Conservation (phyloP, 306 rosid species). For the Begonia peltatifolia region DNA sequence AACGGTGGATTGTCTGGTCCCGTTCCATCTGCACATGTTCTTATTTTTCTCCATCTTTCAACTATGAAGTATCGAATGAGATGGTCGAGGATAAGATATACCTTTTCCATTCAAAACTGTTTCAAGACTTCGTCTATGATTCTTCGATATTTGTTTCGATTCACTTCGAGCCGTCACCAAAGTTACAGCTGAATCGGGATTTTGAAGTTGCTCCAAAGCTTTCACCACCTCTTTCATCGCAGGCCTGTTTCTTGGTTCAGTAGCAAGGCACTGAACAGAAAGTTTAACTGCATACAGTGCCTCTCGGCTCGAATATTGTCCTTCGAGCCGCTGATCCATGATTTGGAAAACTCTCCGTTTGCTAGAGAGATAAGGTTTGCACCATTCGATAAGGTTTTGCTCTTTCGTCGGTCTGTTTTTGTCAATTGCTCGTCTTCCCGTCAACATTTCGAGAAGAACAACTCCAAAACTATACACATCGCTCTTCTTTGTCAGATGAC, state of each 20-base stretch:
- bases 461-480: conserved; percentile 93
- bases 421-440: conserved; percentile 79
- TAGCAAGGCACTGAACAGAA: conserved; percentile 52
- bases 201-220: conserved; percentile 55
- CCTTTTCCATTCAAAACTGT: conserved; percentile 4
- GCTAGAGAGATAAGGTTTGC: conserved; percentile 72
- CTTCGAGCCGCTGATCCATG: conserved; percentile 66
- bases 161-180: too few relatives aligned
- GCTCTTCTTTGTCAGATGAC: conserved; percentile 80
- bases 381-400: conserved; percentile 79
- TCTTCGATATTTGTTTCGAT: background rate
- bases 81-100: conserved; percentile 18
- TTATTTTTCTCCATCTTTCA: background rate
- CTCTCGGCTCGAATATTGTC: conserved; percentile 46
- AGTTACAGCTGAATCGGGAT: conserved; percentile 1
- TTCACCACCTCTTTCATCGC: conserved; percentile 64
- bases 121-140: background rate
- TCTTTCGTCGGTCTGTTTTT: conserved; percentile 66
- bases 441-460: conserved; percentile 74
- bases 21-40: background rate
- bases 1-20: too few relatives aligned
- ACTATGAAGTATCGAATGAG: conserved; percentile 17
- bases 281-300: conserved; percentile 58
- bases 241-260: conserved; percentile 64
- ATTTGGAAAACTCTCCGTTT: conserved; percentile 62